These are phyloP conservation scores for Russula abietina DNA, from an alignment of 768 basidiomycete species.

Conservation along the genomic window DNA sequence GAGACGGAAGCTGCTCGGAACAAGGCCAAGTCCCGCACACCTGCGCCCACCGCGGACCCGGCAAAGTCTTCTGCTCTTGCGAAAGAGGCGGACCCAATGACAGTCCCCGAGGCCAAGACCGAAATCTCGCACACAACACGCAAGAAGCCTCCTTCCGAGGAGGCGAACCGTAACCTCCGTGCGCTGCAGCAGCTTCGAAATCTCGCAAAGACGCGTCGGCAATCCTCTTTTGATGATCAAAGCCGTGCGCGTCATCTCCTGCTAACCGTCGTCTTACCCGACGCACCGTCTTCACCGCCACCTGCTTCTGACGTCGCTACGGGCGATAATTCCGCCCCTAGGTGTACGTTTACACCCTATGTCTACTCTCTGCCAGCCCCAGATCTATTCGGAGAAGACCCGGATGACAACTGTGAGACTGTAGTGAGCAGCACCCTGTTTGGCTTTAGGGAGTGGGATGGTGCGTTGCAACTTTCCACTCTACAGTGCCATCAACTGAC, in stretches of 20 bases:
- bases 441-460: constrained; percentile 47
- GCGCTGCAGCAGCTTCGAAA: constrained; percentile 29
- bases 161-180: constrained; percentile 15
- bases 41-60: neutral
- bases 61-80: neutral
- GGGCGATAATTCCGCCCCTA: constrained; percentile 32
- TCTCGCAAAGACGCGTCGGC: constrained; percentile 28
- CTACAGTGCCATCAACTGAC: neutral
- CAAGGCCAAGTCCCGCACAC: constrained; percentile 6
- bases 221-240: constrained; percentile 27
- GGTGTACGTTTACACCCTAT: constrained; percentile 43
- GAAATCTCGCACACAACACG: neutral
- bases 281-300: constrained; percentile 25
- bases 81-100: constrained; percentile 4
- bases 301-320: constrained; percentile 39
- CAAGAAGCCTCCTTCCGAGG: constrained; percentile 11
- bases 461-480: constrained; percentile 32
- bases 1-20: constrained; percentile 7
- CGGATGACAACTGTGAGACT: constrained; percentile 19
- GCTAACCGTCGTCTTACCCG: constrained; percentile 40
- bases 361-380: constrained; percentile 37
- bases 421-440: constrained; percentile 37
- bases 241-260: constrained; percentile 43
- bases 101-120: constrained; percentile 2
- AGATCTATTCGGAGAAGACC: constrained; percentile 28